phyloP scores from a whole-genome alignment of 768 basidiomycete genomes.

The Leccinellum luteum region DNA sequence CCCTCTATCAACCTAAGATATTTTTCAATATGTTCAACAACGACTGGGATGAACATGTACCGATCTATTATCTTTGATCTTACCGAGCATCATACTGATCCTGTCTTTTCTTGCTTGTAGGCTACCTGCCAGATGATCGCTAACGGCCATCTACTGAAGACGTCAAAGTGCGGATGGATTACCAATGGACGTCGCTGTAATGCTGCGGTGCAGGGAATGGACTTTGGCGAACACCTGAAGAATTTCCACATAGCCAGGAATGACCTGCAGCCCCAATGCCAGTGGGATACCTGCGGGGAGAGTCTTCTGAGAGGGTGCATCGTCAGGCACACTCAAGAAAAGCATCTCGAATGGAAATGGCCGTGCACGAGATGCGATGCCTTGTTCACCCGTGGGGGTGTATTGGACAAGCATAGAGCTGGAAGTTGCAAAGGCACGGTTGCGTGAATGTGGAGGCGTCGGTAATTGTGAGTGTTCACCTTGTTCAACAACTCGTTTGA shows the following conservation, averaged over 20 bases:
- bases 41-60: slow-evolving; percentile 12
- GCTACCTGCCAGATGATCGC: slow-evolving; percentile 4
- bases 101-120: slow-evolving; percentile 1
- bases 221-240: slow-evolving; percentile 18
- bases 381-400: slow-evolving; percentile 18
- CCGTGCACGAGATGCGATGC: slow-evolving; percentile 17
- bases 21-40: slow-evolving; percentile 6
- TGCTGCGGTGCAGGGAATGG: slow-evolving; percentile 6
- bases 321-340: slow-evolving; percentile 22
- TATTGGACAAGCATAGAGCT: slow-evolving; percentile 16
- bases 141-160: not conserved
- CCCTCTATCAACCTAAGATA: not conserved
- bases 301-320: slow-evolving; percentile 12
- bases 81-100: not conserved
- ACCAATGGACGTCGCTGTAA: slow-evolving; percentile 10
- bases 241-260: slow-evolving; percentile 3
- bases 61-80: not conserved
- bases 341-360: slow-evolving; percentile 22
- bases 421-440: not conserved
- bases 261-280: slow-evolving; percentile 2
- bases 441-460: not conserved
- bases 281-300: slow-evolving; percentile 16
- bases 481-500: not conserved
- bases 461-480: slow-evolving; percentile 1
- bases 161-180: slow-evolving; percentile 7